These are phyloP conservation scores for Entomortierella beljakovae DNA, from an alignment of 192 early-diverging fungal genomes.

Conservation along the genomic window DNA sequence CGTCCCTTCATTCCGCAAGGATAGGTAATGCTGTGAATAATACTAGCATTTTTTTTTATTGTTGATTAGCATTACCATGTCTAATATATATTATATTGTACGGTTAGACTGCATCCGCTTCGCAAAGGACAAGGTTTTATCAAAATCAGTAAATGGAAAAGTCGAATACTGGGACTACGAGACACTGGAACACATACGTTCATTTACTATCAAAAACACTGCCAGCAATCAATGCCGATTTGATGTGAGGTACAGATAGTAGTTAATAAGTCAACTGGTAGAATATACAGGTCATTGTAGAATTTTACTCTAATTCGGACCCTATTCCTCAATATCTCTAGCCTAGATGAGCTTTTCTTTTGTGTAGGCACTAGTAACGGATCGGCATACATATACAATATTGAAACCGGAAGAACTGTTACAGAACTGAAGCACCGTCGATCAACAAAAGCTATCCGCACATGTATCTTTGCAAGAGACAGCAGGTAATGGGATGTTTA, in stretches of 20 bases:
- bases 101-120: constrained; percentile 84
- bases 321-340: constrained; percentile 61
- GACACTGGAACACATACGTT: constrained; percentile 55
- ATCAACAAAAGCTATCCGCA: constrained; percentile 82
- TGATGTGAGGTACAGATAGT: constrained; percentile 53
- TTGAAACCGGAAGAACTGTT: constrained; percentile 73
- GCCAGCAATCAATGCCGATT: constrained; percentile 56
- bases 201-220: constrained; percentile 57
- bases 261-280: neutral
- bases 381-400: constrained; percentile 74
- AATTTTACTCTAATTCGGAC: too few relatives aligned
- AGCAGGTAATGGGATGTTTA: constrained; percentile 62
- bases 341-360: constrained; percentile 78
- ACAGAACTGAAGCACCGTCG: constrained; percentile 78
- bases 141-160: constrained; percentile 80
- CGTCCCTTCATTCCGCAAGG: constrained; percentile 46
- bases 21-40: constrained; percentile 35
- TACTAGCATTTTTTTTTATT: too few relatives aligned
- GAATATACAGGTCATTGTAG: too few relatives aligned
- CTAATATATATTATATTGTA: too few relatives aligned
- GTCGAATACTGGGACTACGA: constrained; percentile 82
- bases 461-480: constrained; percentile 82
- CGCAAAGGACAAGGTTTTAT: constrained; percentile 72
- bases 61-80: too few relatives aligned
- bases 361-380: constrained; percentile 82